Percentiles rank a stretch among this genome's conserved stretches.
phyloP scores from a whole-genome alignment of 1,139 yeast genomes.

The Sugiyamaella pinicola region DNA sequence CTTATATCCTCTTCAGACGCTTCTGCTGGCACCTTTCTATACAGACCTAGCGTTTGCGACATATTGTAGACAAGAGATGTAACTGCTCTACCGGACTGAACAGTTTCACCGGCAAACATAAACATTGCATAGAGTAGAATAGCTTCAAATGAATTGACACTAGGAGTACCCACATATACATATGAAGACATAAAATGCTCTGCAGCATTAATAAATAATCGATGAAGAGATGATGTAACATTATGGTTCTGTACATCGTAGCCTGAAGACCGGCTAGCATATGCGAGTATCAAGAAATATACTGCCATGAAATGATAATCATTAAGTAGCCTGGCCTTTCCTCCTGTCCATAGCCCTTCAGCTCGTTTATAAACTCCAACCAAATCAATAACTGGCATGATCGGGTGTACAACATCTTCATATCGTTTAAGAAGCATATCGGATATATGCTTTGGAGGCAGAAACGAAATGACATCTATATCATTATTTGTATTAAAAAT shows the following conservation, averaged over 20 bases:
- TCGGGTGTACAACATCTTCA: slow-evolving; percentile 17
- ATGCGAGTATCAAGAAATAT: slow-evolving; percentile 19
- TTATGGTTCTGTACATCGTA: slow-evolving; percentile 17
- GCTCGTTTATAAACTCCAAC: slow-evolving; percentile 1
- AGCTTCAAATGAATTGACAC: slow-evolving; percentile 16
- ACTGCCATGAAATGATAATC: slow-evolving; percentile 18
- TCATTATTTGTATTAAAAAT: slow-evolving; percentile 5
- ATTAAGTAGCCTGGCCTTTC: neutral
- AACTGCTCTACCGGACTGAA: slow-evolving; percentile 16
- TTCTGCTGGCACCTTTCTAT: slow-evolving; percentile 2
- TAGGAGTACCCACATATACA: slow-evolving; percentile 17
- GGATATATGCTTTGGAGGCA: slow-evolving; percentile 19
- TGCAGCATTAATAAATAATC: slow-evolving; percentile 18
- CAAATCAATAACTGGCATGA: slow-evolving; percentile 18
- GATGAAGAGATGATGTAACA: slow-evolving; percentile 21
- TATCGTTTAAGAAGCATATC: slow-evolving; percentile 19
- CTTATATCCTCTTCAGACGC: neutral
- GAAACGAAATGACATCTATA: slow-evolving; percentile 8
- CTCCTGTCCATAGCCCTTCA: slow-evolving; percentile 15
- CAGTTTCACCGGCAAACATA: slow-evolving; percentile 24
- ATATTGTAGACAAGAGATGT: slow-evolving; percentile 16
- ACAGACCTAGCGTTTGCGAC: slow-evolving; percentile 19
- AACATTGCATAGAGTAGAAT: slow-evolving; percentile 20
- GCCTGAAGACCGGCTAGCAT: slow-evolving; percentile 21
- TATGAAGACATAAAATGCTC: slow-evolving; percentile 19